Evolutionary conservation across 257 asterid genomes (phyloP).

Genomic region (Nicotiana attenuata): DNA sequence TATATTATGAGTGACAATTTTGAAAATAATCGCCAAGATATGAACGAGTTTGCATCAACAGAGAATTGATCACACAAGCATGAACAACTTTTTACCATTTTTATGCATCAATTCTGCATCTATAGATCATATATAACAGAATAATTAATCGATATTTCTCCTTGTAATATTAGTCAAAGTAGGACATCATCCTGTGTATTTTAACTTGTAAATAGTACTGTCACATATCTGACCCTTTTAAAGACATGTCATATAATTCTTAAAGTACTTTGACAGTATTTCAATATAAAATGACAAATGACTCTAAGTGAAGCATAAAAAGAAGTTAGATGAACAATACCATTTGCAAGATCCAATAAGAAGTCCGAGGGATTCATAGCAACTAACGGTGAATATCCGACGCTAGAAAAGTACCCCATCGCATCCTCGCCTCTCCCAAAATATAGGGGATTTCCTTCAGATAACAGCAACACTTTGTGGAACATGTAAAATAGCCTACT

Average conservation of each 20-base stretch:
- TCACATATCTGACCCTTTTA: too few relatives aligned
- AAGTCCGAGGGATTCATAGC: constrained; percentile 89
- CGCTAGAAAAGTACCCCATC: constrained; percentile 47
- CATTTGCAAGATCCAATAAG: constrained; percentile 76
- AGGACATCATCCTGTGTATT: too few relatives aligned
- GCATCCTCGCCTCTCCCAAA: constrained; percentile 49
- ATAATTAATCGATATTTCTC: too few relatives aligned
- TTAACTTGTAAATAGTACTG: too few relatives aligned
- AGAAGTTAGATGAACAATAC: constrained; percentile 21
- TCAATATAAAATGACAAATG: neutral
- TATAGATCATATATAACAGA: neutral
- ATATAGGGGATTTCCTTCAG: constrained; percentile 67
- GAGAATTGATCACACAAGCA: neutral
- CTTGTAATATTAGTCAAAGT: too few relatives aligned
- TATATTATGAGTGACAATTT: neutral
- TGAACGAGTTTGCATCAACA: neutral
- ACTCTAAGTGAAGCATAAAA: neutral
- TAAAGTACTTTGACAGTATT: too few relatives aligned
- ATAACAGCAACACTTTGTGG: constrained; percentile 59
- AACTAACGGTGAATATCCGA: constrained; percentile 48
- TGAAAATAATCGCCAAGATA: neutral
- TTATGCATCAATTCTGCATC: neutral
- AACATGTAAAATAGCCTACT: constrained; percentile 72
- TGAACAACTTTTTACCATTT: neutral
- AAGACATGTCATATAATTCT: too few relatives aligned